A percentile compares a stretch with the other conserved stretches of the same genome.
Conservation (phyloP, 257 asterid species). For the Primulina eburnea region DNA sequence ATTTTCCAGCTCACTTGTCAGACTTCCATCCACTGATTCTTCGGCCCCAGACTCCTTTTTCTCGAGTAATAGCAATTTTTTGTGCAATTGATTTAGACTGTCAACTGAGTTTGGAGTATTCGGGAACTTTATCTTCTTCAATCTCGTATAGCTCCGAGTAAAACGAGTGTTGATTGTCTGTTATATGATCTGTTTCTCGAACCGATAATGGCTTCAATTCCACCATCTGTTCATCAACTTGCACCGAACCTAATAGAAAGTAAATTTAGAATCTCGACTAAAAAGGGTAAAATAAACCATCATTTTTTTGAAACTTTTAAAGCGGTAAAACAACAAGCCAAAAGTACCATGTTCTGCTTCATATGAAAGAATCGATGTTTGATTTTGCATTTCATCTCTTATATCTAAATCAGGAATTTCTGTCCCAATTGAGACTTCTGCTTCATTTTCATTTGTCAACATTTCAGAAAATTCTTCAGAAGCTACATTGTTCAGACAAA, state of each 20-base stretch:
- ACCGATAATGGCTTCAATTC: conserved; percentile 40
- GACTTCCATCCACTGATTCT: conserved; percentile 86
- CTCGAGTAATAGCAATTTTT: conserved; percentile 58
- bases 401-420: conserved; percentile 87
- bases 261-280: conserved; percentile 2
- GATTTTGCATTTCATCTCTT: conserved; percentile 53
- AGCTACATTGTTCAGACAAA: conserved; percentile 38
- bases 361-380: conserved; percentile 31
- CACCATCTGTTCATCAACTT: conserved; percentile 39
- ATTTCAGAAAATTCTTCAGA: conserved; percentile 50
- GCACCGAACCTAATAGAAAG: conserved; percentile 37
- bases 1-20: conserved; percentile 72
- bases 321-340: not conserved
- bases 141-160: conserved; percentile 41
- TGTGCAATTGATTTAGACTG: conserved; percentile 53
- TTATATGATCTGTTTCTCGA: conserved; percentile 33
- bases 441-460: conserved; percentile 63
- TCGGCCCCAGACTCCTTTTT: conserved; percentile 66
- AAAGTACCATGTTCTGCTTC: conserved; percentile 45
- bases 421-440: conserved; percentile 90
- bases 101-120: conserved; percentile 75
- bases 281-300: not conserved
- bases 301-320: not conserved
- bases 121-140: conserved; percentile 79
- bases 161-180: conserved; percentile 25